phyloP scores from a whole-genome alignment of 352 stramenopile genomes.

The Globisporangium recalcitrans region DNA sequence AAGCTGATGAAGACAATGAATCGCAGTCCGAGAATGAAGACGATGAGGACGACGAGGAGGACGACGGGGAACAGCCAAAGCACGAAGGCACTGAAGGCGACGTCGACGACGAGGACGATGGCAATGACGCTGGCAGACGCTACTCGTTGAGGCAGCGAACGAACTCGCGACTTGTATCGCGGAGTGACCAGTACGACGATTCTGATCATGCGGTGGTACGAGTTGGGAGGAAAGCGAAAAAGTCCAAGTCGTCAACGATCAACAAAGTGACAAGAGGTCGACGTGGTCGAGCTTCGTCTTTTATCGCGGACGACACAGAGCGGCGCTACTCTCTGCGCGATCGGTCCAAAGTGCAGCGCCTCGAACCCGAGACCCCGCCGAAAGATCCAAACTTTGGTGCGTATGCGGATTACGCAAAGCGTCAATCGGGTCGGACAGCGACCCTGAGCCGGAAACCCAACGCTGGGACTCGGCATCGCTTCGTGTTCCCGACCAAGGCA shows the following conservation, averaged over 20 bases:
- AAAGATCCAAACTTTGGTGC: slow-evolving; percentile 35
- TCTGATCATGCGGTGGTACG: slow-evolving; percentile 18
- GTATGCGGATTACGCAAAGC: slow-evolving; percentile 69
- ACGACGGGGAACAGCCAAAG: slow-evolving; percentile 22
- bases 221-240: slow-evolving; percentile 6
- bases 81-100: slow-evolving; percentile 21
- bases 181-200: slow-evolving; percentile 19
- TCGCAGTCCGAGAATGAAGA: slow-evolving; percentile 13
- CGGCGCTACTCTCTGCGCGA: slow-evolving; percentile 66
- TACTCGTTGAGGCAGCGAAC: slow-evolving; percentile 14
- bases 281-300: slow-evolving; percentile 12
- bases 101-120: slow-evolving; percentile 19
- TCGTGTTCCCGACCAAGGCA: slow-evolving; percentile 23
- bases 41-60: slow-evolving; percentile 21
- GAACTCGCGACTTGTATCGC: slow-evolving; percentile 10
- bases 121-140: slow-evolving; percentile 9
- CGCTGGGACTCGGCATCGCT: slow-evolving; percentile 19
- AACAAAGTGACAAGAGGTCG: slow-evolving; percentile 5
- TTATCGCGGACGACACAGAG: slow-evolving; percentile 23
- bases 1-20: slow-evolving; percentile 15
- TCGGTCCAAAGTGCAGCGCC: slow-evolving; percentile 58
- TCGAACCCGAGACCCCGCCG: slow-evolving; percentile 21
- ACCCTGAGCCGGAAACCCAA: slow-evolving; percentile 12
- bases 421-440: slow-evolving; percentile 30
- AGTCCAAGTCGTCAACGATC: not conserved